Evolutionary conservation across 2,329 filamentous ascomycete genomes (phyloP).

Genomic region (Macrophomina pseudophaseolina): DNA sequence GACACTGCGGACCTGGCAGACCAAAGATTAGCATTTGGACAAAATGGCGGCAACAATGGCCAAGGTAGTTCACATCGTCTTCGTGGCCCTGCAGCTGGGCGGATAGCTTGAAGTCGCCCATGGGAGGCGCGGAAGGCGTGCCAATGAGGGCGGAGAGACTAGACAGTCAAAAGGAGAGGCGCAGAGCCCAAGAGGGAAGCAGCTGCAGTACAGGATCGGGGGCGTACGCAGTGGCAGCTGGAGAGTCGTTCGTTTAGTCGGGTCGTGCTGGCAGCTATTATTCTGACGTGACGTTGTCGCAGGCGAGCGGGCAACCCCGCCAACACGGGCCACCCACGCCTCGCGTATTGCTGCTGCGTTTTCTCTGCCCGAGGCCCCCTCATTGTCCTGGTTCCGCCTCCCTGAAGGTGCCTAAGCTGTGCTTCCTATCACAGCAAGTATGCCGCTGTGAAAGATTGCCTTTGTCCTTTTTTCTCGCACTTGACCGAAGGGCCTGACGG

Average conservation of each 20-base stretch:
- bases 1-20: constrained; percentile 79
- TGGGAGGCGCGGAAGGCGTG: constrained; percentile 44
- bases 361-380: no score
- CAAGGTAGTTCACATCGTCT: constrained; percentile 74
- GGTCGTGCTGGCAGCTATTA: constrained; percentile 3
- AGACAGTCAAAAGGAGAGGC: constrained; percentile 26
- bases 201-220: constrained; percentile 25
- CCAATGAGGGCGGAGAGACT: constrained; percentile 28
- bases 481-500: no score
- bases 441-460: no score
- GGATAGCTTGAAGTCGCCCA: constrained; percentile 91
- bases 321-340: no score
- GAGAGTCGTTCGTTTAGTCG: background rate
- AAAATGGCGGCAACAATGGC: background rate
- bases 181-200: constrained; percentile 7
- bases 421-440: no score
- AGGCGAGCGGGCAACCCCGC: background rate
- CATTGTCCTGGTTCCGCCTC: no score
- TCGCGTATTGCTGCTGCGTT: no score
- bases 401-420: no score
- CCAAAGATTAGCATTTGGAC: constrained; percentile 3
- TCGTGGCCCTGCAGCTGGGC: constrained; percentile 88
- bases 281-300: constrained; percentile 20
- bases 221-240: constrained; percentile 16
- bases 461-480: no score